Evolutionary conservation across 768 basidiomycete species (phyloP), one percentile per base, ranked within the genome.

Genomic region (Pisolithus sp.): DNA sequence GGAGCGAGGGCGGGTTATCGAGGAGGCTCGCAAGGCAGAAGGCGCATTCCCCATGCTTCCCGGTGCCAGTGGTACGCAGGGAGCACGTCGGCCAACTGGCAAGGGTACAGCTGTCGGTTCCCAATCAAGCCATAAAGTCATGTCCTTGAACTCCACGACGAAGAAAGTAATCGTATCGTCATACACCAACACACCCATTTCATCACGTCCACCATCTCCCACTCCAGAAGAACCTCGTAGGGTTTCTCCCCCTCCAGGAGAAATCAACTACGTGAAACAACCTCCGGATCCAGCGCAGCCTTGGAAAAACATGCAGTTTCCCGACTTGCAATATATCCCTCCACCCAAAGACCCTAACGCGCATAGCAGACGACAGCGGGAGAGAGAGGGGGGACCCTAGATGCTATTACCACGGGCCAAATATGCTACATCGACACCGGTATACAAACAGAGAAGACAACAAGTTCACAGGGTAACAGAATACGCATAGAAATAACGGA

Each of bases 1-100:
- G n/a, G 76, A 72, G 5, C 71, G 74, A 3, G 70, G 76, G 51
- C 75, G 69, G 28, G 76, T 65, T 15, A 63, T 72, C 2, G 73
- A 78, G 23, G 77, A 79, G 51, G 78, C 76, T 0, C 70, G 75
- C 6, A 65, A 66, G 7, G 77, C 77, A 0, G 77, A 70, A 23
- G 84, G 85, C 3, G 81, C 80, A 0, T 88, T 88, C 60, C 85
- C 85, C 18, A 69, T 72, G 13, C 75, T 88, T 24, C 55, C 49
- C 37, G 28, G n/a, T 28, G 15, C 43, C 7, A 58, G 59, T 7
- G 40, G 40, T 15, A 8, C 15, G 2, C 37, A 36, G 21, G 55
- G 56, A 34, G 24, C 59, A 13, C 41, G 54, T 30, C 30, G 30
- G 30, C 30, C 30, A 30, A 8, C 30, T 30, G 30, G 30, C 5